Base-by-base conservation (phyloP, 2,329 filamentous ascomycete species). In the Tolypocladium amazonense region DNA sequence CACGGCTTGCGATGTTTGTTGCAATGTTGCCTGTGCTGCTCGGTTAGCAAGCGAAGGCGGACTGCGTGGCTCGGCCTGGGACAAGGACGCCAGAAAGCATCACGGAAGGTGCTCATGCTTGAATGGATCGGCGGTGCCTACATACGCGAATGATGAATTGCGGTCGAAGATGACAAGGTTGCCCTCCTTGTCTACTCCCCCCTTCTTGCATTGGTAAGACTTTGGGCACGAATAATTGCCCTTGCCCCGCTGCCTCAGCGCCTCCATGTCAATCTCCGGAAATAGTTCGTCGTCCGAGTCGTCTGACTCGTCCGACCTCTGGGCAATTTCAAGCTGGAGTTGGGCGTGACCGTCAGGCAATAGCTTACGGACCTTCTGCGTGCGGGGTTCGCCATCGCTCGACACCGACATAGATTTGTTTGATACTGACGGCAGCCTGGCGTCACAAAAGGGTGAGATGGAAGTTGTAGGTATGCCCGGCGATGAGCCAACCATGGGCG, bases 1-100 rank as follows among this genome's bases (percentile, higher is more conserved):
- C 73, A 76, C 20, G 75, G 75, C 61, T 76, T 76, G 33, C 72
- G 69, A 61, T 77, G 75, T 55, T 77, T 77, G 65, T 77, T 75
- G 60, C 73, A 73, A 62, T 77, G 75, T 65, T 76, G 74, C 57
- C 75, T 77, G 63, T 60, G 57, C 20, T n/a, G 38, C 12, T 41
- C 15, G 8, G 52, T 58, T 55, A 58, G 59, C 53, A 56, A 38
- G 45, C 45, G 35, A 30, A n/a, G 45, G 45, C 50, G n/a, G 25
- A 30, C 6, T 41, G 50, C 37, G 33, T 27, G 47, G 33, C 15
- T 54, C 33, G 15, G 35, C n/a, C 18, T 27, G 30, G 20, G 20
- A 54, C 30, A 37, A 37, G 50, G 50, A 35, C 23, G 45, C 58
- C 39, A 56, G 35, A 37, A 23, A 23, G 37, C 35, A 20, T 20